These are phyloP conservation scores for Tylopilus sp. DNA, from an alignment of 1,284 basidiomycete genomes.

Conservation along the genomic window DNA sequence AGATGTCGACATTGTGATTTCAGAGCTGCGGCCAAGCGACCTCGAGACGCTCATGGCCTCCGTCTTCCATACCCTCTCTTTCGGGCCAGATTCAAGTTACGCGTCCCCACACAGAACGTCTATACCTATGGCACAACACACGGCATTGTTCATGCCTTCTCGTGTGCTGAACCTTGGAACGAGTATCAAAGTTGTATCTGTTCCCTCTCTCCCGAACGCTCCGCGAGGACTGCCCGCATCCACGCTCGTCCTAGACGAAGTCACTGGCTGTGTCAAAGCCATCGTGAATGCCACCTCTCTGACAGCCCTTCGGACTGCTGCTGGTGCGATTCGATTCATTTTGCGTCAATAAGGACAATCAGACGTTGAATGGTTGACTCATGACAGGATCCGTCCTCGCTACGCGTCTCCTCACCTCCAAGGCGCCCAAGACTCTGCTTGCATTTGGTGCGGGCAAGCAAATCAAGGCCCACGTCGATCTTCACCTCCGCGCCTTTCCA, in stretches of 20 bases:
- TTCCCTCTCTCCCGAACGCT: slow-evolving; percentile 60
- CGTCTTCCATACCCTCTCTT: slow-evolving; percentile 57
- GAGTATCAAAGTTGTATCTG: slow-evolving; percentile 79
- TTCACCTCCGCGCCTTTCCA: slow-evolving; percentile 70
- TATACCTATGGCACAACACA: slow-evolving; percentile 62
- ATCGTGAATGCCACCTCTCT: slow-evolving; percentile 81
- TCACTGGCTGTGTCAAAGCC: slow-evolving; percentile 72
- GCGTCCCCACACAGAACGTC: slow-evolving; percentile 62
- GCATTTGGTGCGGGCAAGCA: slow-evolving; percentile 85
- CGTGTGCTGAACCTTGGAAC: slow-evolving; percentile 60
- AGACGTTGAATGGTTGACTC: slow-evolving; percentile 2
- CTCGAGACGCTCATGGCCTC: slow-evolving; percentile 66
- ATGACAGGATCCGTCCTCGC: slow-evolving; percentile 78
- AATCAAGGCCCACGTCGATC: slow-evolving; percentile 70
- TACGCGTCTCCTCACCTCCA: slow-evolving; percentile 61
- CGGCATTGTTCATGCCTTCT: slow-evolving; percentile 78
- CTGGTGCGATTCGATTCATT: slow-evolving; percentile 58
- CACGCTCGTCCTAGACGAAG: slow-evolving; percentile 81
- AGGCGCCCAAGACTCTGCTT: slow-evolving; percentile 60
- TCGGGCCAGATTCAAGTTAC: slow-evolving; percentile 41
- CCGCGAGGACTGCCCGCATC: slow-evolving; percentile 76
- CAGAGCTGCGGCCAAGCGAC: slow-evolving; percentile 53
- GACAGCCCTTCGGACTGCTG: slow-evolving; percentile 85
- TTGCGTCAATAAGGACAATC: background rate
- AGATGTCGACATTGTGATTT: slow-evolving; percentile 60